Base-by-base conservation (phyloP, 495 filamentous ascomycete genomes). In the Hyaloscypha hepaticicola region DNA sequence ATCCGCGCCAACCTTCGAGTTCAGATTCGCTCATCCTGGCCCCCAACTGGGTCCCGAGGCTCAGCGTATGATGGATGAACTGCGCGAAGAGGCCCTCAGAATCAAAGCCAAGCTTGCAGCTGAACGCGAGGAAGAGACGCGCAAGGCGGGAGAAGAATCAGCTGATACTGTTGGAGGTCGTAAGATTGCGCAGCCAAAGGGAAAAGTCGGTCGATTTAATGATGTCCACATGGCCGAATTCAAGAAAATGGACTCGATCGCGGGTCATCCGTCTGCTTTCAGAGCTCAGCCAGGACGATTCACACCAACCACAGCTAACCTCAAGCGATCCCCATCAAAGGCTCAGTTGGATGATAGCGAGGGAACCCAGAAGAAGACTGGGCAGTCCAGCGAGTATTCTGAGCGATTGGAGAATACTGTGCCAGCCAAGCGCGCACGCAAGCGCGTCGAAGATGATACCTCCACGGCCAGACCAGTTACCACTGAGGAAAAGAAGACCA, bases 161-260 rank as follows among this genome's bases (percentile, higher is more conserved):
- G 33, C 16, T 29, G 33, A 6, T 26, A 79, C 76, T 52, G 61
- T 75, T 5, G 75, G 66, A 34, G 81, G 77, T 16, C 87, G 92
- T 63, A 92, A 85, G 76, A 90, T 96, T 66, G 91, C 88, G 5
- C 80, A 83, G 55, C 84, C 93, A 22, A 95, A 88, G 75, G 88
- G 91, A 57, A 94, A 88, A 73, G 80, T 83, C 53, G 78, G 86
- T 41, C 83, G 93, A 5, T 97, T 87, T 77, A 96, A 90, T 70
- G 85, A 90, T 61, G 85, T 83, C 56, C 93, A 97, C 72, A 90
- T 90, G 85, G 84, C 86, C 56, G 82, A 93, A 71, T 97, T 97
- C 79, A 91, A 89, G 76, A 97, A 95, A 81, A 96, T 97, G 93
- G 92, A 96, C 69, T 96, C 92, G 12, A 97, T 97, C 74, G 90